Conservation (phyloP, 257 asterid genomes). For the Vinca minor region DNA sequence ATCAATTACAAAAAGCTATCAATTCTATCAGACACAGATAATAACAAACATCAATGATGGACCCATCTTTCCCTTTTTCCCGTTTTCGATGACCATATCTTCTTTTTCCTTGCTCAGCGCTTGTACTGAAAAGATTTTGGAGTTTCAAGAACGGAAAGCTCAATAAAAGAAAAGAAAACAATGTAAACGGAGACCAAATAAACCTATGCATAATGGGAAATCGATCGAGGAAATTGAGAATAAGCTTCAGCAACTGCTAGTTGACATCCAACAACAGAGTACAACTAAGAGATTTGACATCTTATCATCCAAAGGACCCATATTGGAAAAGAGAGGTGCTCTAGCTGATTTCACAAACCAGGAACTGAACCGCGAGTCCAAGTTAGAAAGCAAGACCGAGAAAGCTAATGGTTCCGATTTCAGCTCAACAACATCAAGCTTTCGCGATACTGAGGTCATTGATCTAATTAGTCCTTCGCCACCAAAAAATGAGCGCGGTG, state of each 20-base stretch:
- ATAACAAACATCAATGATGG: not conserved
- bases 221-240: conserved; percentile 38
- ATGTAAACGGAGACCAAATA: conserved; percentile 33
- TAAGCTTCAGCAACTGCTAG: conserved; percentile 48
- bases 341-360: conserved; percentile 5
- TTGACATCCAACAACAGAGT: conserved; percentile 42
- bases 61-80: not conserved
- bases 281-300: conserved; percentile 5
- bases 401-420: not conserved
- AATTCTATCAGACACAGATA: no score
- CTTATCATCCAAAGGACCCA: conserved; percentile 15
- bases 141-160: conserved; percentile 58
- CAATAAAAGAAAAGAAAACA: conserved; percentile 40
- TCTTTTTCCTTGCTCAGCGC: conserved; percentile 36
- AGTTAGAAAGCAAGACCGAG: conserved; percentile 10
- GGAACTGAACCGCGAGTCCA: conserved; percentile 9
- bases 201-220: conserved; percentile 20
- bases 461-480: conserved; percentile 63
- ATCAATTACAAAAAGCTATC: not conserved
- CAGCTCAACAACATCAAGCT: conserved; percentile 15
- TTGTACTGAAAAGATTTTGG: conserved; percentile 79
- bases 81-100: conserved; percentile 2
- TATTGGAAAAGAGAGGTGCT: conserved; percentile 7
- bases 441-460: conserved; percentile 29
- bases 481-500: conserved; percentile 5